Evolutionary conservation across 2,329 filamentous ascomycete genomes (phyloP), one percentile per base, ranked within the genome.

Genomic region (Aspergillus quadrilineatus): DNA sequence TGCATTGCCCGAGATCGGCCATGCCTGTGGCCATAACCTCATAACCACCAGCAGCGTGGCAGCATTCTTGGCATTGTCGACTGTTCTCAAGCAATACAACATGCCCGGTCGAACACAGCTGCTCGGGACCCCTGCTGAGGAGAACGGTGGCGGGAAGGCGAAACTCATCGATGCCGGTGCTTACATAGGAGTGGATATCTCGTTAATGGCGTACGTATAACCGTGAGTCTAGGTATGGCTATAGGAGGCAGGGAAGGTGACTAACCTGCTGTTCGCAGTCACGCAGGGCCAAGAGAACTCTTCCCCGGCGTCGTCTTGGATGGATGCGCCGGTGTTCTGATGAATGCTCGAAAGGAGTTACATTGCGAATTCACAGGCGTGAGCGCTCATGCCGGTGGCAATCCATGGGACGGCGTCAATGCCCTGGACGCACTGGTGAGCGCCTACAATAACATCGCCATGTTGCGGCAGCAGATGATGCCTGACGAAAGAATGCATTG

Each of bases 351-450:
- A 3, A 68, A 74, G 29, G 65, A 73, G 36, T 63, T 76, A 17
- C 62, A 64, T 15, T 73, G 76, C 45, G 72, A 74, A 59, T 81
- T 79, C 56, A 67, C 63, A 1, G 84, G 84, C 1, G 77, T 76
- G 50, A 79, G 79, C 54, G 82, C 84, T 0, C 83, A 86, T 60
- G 83, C 82, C 0, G 82, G 80, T 0, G 78, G 79, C 3, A 79
- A 74, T n/a, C 84, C 83, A 0, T 85, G 82, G 82, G 74, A 82
- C 4, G 84, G 84, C 0, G 75, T 82, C 61, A 86, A 86, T 63
- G 83, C 84, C 0, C 75, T 85, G 0, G 84, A 86, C 61, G 83
- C 82, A 0, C 64, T 84, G 22, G 73, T 85, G 2, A 73, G 75
- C 0, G 78, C 73, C 0, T 77, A 77, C 56, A 71, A 71, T 44